Percentiles rank a stretch among this genome's conserved stretches.
Conservation (phyloP, 805 yeast genomes). For the Ogataea philodendri region DNA sequence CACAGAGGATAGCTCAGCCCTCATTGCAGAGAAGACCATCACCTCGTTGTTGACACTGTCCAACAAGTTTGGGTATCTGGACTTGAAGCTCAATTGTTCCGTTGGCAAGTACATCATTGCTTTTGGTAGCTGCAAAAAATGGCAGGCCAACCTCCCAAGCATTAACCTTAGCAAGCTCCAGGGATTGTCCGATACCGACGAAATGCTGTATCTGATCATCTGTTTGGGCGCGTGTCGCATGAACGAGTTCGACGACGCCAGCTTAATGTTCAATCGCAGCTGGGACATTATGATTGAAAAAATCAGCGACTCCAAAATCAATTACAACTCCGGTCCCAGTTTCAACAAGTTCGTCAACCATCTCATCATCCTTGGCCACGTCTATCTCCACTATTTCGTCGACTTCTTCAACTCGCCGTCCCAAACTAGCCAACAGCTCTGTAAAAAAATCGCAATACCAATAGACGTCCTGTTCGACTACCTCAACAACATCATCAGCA, state of each 20-base stretch:
- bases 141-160: conserved; percentile 21
- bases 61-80: conserved; percentile 29
- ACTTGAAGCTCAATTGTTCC: conserved; percentile 22
- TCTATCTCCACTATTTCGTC: conserved; percentile 41
- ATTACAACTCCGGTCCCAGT: conserved; percentile 30
- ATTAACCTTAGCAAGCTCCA: conserved; percentile 25
- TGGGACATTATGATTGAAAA: conserved; percentile 40
- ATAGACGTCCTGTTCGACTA: conserved; percentile 48
- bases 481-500: conserved; percentile 45
- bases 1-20: conserved; percentile 12
- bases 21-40: conserved; percentile 29
- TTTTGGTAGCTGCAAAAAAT: conserved; percentile 20
- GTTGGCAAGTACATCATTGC: conserved; percentile 28
- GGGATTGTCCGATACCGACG: conserved; percentile 34
- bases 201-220: conserved; percentile 42
- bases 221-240: conserved; percentile 45
- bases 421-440: conserved; percentile 13
- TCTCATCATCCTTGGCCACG: conserved; percentile 42
- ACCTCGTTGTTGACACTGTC: conserved; percentile 34
- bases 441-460: conserved; percentile 31
- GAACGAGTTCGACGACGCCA: conserved; percentile 35
- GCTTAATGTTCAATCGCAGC: conserved; percentile 40
- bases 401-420: conserved; percentile 24
- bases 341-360: conserved; percentile 43
- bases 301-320: conserved; percentile 29